Base-by-base conservation (phyloP, 768 basidiomycete genomes). In the Dacryopinax spathularia region DNA sequence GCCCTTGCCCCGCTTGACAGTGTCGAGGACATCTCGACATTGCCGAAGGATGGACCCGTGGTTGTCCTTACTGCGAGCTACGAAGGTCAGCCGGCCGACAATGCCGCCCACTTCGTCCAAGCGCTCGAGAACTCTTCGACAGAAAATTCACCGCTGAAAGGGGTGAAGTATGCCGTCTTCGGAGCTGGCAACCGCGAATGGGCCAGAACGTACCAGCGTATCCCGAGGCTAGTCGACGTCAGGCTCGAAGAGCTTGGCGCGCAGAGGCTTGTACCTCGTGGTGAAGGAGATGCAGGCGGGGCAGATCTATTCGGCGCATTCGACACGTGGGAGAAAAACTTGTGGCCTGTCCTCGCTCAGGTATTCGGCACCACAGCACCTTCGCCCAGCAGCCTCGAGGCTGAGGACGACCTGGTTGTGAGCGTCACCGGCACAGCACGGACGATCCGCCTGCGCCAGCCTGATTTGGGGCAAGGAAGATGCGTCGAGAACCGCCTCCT, bases 121-220 rank as follows among this genome's bases (percentile, higher is more conserved):
- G 77, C 77, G 73, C 62, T 81, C 20, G 70, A 70, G 35, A 71
- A 66, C 62, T 65, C 76, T 6, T 65, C 72, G 9, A 70, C 66
- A 34, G 44, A 64, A 33, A 70, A 72, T 62, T 34, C 62, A 5
- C n/a, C 62, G 34, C 66, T 77, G 59, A 66, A 65, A 2, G 70
- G 72, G 44, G 73, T 77, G 20, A 69, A 70, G 29, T 81, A 74
- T 62, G 77, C 76, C 1, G 78, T 81, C 25, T 81, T 81, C 61
- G 80, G 80, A 1, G 79, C 78, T 65, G 80, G 80, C 3, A 78
- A 81, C 69, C 73, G 72, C 41, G 80, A 81, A 66, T 81, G 80
- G 80, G 73, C 73, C 18, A 67, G 72, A 34, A 80, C 79, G 2
- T 81, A 73, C 69, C 79, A 80, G 68, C 74, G 75, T 16, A 76